Evolutionary conservation across 2,329 filamentous ascomycete genomes (phyloP).

Genomic region (Pyrenochaeta sp.): DNA sequence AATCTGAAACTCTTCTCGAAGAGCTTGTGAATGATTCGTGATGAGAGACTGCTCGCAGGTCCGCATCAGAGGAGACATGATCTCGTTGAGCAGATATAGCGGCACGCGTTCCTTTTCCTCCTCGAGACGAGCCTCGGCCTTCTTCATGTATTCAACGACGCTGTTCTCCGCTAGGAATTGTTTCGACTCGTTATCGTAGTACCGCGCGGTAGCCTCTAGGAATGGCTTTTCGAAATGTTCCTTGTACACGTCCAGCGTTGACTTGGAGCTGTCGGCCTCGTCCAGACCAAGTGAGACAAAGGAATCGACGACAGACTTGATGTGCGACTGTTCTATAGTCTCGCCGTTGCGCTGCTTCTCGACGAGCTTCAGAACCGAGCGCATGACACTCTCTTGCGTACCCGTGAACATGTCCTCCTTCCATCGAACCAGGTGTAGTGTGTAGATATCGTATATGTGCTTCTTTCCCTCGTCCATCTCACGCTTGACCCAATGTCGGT

Average conservation of each 20-base stretch:
- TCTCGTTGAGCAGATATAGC: constrained; percentile 91
- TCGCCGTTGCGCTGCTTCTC: constrained; percentile 98
- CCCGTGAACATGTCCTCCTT: constrained; percentile 86
- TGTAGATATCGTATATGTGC: constrained; percentile 97
- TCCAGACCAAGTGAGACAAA: constrained; percentile 94
- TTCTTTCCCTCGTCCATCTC: constrained; percentile 99
- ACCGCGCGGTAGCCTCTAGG: constrained; percentile 80
- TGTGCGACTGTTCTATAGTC: constrained; percentile 95
- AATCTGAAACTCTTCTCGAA: constrained; percentile 94
- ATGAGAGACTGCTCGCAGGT: constrained; percentile 90
- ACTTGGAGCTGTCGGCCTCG: constrained; percentile 90
- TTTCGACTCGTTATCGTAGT: constrained; percentile 91
- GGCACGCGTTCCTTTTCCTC: constrained; percentile 95
- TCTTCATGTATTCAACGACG: constrained; percentile 99
- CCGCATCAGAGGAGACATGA: constrained; percentile 82
- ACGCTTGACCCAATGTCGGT: constrained; percentile 97
- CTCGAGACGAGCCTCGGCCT: constrained; percentile 85
- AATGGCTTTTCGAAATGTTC: constrained; percentile 93
- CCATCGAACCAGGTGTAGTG: constrained; percentile 94
- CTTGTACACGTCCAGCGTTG: constrained; percentile 93
- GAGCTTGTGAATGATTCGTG: constrained; percentile 81
- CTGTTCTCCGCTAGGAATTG: constrained; percentile 96
- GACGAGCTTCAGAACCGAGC: constrained; percentile 89
- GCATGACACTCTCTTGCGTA: constrained; percentile 90
- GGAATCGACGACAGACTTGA: constrained; percentile 95